Base-by-base conservation (phyloP, 148 eudicot genomes). In the Rhododendron simsii region DNA sequence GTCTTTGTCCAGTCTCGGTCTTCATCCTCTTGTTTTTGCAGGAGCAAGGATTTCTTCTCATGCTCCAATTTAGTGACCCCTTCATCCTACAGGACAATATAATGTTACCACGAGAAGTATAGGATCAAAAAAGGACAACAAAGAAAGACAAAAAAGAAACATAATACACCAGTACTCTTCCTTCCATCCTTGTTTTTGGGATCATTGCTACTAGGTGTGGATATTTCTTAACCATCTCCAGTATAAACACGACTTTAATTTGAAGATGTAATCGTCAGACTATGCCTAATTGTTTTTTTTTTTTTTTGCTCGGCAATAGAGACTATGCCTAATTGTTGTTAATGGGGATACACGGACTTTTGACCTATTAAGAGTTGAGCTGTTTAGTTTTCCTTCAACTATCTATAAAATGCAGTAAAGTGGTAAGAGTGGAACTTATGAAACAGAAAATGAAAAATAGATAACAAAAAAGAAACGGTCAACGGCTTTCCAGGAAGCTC, bases 31-130 rank as follows among this genome's bases (percentile, higher is more conserved):
- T 84, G 91, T 84, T 91, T 94, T 81, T 87, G 89, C 79, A 95
- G 90, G 61, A 90, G 85, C 55, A 63, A 41, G 63, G 96, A 91
- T 83, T 93, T 95, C 81, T 85, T 90, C 80, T 91, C 87, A 81
- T 87, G 90, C 87, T 94, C 96, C 81, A 93, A 51, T 81, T 90
- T 94, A n/a, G 92, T 55, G 78, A 79, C 87, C 84, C 90, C 98
- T 84, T 91, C 95, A 81, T 93, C 96, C 98, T 95, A 83, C 80
- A 81, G 33, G n/a, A 20, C 11, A 81, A 59, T 39, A 82, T 48
- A 78, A 69, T 86, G 53, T 28, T n/a, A 28, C 48, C 30, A 39
- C 79, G 15, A 84, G 11, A 85, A 74, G 3, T 94, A 81, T 3
- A 85, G 47, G 1, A 15, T 2, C 23, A 48, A 74, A 74, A 7